Percentiles rank a stretch among this genome's conserved stretches.
Conservation (phyloP, 1,139 yeast genomes). For the Yarrowia galli region DNA sequence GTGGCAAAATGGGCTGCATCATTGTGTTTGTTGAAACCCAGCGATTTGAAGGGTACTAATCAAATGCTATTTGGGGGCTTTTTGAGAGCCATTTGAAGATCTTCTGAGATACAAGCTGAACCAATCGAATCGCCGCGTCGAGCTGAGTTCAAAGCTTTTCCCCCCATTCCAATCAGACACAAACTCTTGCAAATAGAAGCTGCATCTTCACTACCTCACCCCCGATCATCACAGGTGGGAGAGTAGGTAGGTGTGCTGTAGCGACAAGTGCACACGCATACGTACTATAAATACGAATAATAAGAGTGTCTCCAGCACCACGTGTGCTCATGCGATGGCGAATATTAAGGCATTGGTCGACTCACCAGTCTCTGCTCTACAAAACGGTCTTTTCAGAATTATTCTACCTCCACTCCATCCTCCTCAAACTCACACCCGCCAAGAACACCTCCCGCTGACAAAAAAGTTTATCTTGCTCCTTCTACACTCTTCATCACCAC, state of each 20-base stretch:
- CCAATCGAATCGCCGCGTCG: not conserved
- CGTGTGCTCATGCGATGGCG: not conserved
- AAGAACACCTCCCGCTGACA: conserved; percentile 5
- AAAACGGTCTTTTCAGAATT: not conserved
- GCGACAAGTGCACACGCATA: conserved; percentile 29
- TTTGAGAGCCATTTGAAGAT: not conserved
- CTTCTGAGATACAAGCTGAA: not conserved
- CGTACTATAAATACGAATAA: conserved; percentile 24
- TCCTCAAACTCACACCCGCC: not conserved
- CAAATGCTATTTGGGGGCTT: not conserved
- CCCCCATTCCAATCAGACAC: not conserved
- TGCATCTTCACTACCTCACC: not conserved
- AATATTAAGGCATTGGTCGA: not conserved
- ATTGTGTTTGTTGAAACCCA: not conserved
- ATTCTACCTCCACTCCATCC: not conserved
- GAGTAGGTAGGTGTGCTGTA: not conserved
- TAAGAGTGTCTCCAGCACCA: not conserved
- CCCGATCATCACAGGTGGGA: conserved; percentile 5
- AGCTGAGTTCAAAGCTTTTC: not conserved
- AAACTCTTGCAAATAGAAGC: too few species aligned
- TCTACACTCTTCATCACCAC: conserved; percentile 13
- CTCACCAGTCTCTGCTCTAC: not conserved
- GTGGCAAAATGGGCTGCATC: conserved; percentile 18
- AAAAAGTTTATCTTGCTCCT: conserved; percentile 34
- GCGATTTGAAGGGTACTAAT: not conserved